Evolutionary conservation across 306 rosid genomes (phyloP), one percentile per base, ranked within the genome.

Genomic region (Rubus parviflorus): DNA sequence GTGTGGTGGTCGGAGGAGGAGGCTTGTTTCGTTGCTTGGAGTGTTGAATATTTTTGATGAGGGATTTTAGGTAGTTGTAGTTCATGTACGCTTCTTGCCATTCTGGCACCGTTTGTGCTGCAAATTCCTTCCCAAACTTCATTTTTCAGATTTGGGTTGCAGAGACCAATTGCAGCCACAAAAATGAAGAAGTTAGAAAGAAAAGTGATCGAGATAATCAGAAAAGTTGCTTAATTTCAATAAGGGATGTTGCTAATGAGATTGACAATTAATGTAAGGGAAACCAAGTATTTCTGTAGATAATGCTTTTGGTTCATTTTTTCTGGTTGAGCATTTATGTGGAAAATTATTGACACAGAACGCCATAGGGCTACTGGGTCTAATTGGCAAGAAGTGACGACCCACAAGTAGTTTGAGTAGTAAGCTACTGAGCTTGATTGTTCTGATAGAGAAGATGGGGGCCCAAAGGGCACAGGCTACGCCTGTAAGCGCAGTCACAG

Each of bases 121-220:
- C 68, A n/a, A 86, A 88, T 72, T 92, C 90, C 84, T 88, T 88
- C 52, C 97, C 93, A 73, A 92, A 92, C 87, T 92, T 92, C 97
- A 88, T 81, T 73, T 20, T 30, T 30, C 35, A 30, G 35, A 30
- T 30, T 30, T 19, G 37, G 14, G 35, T 14, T 22, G 30, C 20
- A 9, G 6, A 56, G 35, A 56, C 14, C 62, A 0, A 56, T 7
- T 5, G 14, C 22, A 8, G 22, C 13, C 1, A 8, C 35, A 30
- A 30, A 30, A 30, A 30, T 0, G 20, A 22, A 22, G 20, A 56
- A 56, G 37, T 20, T 9, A 8, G 35, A 57, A 57, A 57, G 8
- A 14, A 9, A 57, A 57, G 63, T 8, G 14, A 22, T 30, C 35
- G 35, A 30, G 2, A 30, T 30, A 30, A 30, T 30, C 35, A 30